A percentile compares a stretch with the other conserved stretches of the same genome.
Evolutionary conservation across 306 rosid genomes (phyloP).

Genomic region (Vigna hirtella): DNA sequence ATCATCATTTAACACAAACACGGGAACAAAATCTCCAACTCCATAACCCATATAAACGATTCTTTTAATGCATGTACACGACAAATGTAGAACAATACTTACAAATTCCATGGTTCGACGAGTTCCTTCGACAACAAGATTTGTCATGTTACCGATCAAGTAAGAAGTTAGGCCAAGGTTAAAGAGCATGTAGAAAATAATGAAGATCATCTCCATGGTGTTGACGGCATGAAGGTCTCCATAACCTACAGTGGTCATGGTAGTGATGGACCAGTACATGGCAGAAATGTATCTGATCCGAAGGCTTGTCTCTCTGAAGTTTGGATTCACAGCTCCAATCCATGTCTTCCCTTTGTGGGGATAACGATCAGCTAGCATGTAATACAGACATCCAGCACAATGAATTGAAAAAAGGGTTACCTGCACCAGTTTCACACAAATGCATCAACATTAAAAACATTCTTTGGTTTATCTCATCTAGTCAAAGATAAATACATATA

Average conservation of each 20-base stretch:
- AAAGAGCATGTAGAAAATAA: slow-evolving; percentile 86
- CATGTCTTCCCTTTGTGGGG: slow-evolving; percentile 82
- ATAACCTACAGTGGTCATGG: slow-evolving; percentile 95
- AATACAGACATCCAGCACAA: slow-evolving; percentile 88
- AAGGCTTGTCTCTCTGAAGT: slow-evolving; percentile 74
- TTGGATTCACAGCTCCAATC: slow-evolving; percentile 78
- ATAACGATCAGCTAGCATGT: slow-evolving; percentile 75
- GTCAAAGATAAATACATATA: neutral
- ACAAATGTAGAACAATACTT: slow-evolving; percentile 25
- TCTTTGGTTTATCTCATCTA: neutral
- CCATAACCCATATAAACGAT: neutral
- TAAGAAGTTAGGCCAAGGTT: slow-evolving; percentile 96
- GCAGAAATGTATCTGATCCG: slow-evolving; percentile 76
- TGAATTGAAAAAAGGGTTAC: slow-evolving; percentile 78
- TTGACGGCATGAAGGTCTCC: slow-evolving; percentile 94
- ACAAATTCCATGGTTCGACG: slow-evolving; percentile 98
- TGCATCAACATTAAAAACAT: neutral
- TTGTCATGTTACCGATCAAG: slow-evolving; percentile 97
- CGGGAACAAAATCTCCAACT: neutral
- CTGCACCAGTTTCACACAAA: slow-evolving; percentile 47
- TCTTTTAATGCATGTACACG: no score
- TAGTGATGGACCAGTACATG: slow-evolving; percentile 91
- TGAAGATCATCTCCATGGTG: slow-evolving; percentile 85
- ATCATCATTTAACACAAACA: neutral
- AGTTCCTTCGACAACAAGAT: slow-evolving; percentile 94